Conservation (phyloP, 306 rosid species). For the Pyrus pyrifolia region DNA sequence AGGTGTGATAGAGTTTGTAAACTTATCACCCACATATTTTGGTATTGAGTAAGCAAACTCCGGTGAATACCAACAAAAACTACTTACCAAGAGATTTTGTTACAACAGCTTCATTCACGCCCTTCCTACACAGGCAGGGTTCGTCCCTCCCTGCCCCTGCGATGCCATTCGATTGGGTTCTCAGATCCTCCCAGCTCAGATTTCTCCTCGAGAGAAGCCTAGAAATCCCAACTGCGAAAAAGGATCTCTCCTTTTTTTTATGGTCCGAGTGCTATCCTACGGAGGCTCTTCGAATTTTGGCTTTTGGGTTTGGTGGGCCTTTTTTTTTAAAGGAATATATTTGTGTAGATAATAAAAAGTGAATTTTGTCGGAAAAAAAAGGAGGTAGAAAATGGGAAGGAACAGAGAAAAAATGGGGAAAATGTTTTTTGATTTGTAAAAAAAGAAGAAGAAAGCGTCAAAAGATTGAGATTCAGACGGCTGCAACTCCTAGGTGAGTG, state of each 20-base stretch:
- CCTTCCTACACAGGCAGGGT: neutral
- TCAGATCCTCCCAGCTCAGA: slow-evolving; percentile 12
- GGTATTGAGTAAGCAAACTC: too few species aligned
- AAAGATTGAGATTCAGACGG: slow-evolving; percentile 9
- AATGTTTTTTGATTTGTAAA: neutral
- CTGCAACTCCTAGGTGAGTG: slow-evolving; percentile 13
- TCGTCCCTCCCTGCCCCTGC: neutral
- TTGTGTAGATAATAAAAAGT: neutral
- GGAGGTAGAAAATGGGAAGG: neutral
- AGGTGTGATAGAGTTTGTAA: too few species aligned
- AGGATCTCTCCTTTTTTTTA: neutral
- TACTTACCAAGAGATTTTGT: slow-evolving; percentile 35
- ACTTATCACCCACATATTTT: too few species aligned
- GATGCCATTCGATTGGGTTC: slow-evolving; percentile 36
- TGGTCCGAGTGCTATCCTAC: neutral
- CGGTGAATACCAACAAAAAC: neutral
- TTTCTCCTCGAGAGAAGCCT: slow-evolving; percentile 6
- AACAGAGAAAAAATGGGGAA: neutral
- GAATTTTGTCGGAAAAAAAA: neutral
- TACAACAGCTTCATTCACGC: slow-evolving; percentile 4
- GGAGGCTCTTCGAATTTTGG: slow-evolving; percentile 1
- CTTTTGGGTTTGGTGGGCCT: neutral
- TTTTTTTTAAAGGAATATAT: neutral
- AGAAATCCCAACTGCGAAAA: neutral
- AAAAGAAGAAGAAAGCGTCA: neutral